Conservation (phyloP, 2,329 filamentous ascomycete species). For the Xylaria multiplex region DNA sequence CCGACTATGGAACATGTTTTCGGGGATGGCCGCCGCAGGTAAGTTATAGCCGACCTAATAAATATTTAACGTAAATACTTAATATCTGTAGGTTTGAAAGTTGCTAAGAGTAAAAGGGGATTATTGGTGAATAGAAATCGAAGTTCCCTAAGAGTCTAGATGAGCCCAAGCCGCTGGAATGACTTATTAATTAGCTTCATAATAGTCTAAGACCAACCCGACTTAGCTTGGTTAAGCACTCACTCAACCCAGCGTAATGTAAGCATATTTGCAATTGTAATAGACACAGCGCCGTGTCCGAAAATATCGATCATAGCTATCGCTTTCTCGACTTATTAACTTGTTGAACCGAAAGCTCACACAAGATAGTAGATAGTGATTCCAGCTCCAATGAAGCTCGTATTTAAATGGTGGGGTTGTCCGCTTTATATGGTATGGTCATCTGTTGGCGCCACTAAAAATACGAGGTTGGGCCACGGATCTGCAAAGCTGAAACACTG, state of each 20-base stretch:
- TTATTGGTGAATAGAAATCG: neutral
- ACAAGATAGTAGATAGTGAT: neutral
- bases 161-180: neutral
- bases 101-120: too few species aligned
- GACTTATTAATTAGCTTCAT: neutral
- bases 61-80: too few species aligned
- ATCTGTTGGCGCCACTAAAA: slow-evolving; percentile 25
- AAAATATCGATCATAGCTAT: neutral
- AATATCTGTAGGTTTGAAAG: too few species aligned
- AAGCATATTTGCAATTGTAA: too few species aligned
- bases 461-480: slow-evolving; percentile 23
- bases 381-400: slow-evolving; percentile 4
- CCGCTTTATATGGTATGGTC: neutral
- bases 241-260: too few species aligned
- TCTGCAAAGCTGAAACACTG: slow-evolving; percentile 33
- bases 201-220: too few species aligned
- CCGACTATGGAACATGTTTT: neutral
- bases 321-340: neutral
- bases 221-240: too few species aligned
- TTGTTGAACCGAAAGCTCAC: too few species aligned
- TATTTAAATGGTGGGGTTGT: slow-evolving; percentile 23
- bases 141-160: neutral
- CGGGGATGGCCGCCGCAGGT: neutral
- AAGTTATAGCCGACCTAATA: neutral
- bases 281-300: too few species aligned